These are phyloP conservation scores for Fusarium sp. DNA, from an alignment of 2,329 filamentous ascomycete species.

Conservation along the genomic window DNA sequence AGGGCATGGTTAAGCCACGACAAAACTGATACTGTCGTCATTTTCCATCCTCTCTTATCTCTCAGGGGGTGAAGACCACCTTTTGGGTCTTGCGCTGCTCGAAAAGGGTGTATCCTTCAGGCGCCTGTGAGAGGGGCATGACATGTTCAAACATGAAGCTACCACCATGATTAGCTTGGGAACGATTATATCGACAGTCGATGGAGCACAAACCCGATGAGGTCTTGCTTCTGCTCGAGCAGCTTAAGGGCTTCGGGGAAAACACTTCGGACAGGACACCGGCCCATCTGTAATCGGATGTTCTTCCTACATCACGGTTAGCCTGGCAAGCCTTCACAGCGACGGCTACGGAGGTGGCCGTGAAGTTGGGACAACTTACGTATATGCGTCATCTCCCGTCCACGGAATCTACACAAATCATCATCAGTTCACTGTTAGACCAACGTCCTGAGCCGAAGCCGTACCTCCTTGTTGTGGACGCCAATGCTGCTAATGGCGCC, in stretches of 20 bases:
- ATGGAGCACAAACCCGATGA: conserved; percentile 68
- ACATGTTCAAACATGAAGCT: conserved; percentile 84
- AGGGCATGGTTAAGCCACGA: conserved; percentile 87
- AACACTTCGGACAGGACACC: conserved; percentile 79
- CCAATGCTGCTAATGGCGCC: conserved; percentile 81
- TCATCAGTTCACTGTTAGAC: conserved; percentile 8
- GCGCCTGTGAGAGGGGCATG: conserved; percentile 75
- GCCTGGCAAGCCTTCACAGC: conserved; percentile 26
- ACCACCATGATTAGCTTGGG: conserved; percentile 13
- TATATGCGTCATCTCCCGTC: conserved; percentile 72
- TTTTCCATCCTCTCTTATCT: not conserved
- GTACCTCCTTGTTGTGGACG: conserved; percentile 79
- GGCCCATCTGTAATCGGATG: conserved; percentile 78
- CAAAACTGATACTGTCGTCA: conserved; percentile 71
- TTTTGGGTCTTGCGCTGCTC: conserved; percentile 80
- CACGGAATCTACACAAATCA: conserved; percentile 70
- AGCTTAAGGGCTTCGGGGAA: conserved; percentile 74
- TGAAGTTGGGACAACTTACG: conserved; percentile 51
- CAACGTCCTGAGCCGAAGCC: conserved; percentile 18
- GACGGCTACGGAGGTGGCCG: not conserved
- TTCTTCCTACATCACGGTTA: conserved; percentile 69
- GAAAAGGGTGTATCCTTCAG: conserved; percentile 77
- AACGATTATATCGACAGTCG: not conserved
- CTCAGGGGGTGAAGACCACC: conserved; percentile 72
- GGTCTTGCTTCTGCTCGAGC: conserved; percentile 74